Conservation (phyloP, 495 filamentous ascomycete genomes). For the Xylaria telfairii region DNA sequence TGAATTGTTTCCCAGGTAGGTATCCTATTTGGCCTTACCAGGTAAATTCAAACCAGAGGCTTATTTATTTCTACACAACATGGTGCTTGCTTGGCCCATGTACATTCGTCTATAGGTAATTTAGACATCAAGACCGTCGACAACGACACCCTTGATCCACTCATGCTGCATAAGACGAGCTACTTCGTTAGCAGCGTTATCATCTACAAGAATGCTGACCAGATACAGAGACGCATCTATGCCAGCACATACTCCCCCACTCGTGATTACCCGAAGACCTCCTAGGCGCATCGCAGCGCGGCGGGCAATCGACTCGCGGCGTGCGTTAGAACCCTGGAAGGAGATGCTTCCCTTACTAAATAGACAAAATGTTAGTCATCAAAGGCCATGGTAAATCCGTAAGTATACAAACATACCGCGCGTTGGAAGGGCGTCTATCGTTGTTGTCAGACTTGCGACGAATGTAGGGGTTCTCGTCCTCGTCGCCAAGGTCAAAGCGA, state of each 20-base stretch:
- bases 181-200: constrained; percentile 71
- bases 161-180: constrained; percentile 71
- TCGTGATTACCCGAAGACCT: constrained; percentile 76
- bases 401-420: constrained; percentile 51
- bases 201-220: constrained; percentile 72
- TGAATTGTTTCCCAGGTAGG: constrained; percentile 1
- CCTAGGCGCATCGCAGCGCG: constrained; percentile 69
- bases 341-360: constrained; percentile 71
- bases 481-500: constrained; percentile 74
- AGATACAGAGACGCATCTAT: constrained; percentile 81
- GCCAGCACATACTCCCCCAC: constrained; percentile 76
- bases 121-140: constrained; percentile 76
- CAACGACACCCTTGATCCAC: constrained; percentile 73
- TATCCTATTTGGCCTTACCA: constrained; percentile 4
- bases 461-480: constrained; percentile 77
- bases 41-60: neutral
- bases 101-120: constrained; percentile 19
- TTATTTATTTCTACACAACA: constrained; percentile 24
- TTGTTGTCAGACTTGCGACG: constrained; percentile 69
- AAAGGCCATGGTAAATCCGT: neutral
- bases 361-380: constrained; percentile 25
- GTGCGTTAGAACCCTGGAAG: constrained; percentile 66
- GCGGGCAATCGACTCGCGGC: constrained; percentile 71
- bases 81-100: constrained; percentile 2
- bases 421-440: constrained; percentile 64